A percentile compares a stretch with the other conserved stretches of the same genome.
Evolutionary conservation across 192 early-diverging fungal genomes (phyloP).

Genomic region (Coemansia biformis): DNA sequence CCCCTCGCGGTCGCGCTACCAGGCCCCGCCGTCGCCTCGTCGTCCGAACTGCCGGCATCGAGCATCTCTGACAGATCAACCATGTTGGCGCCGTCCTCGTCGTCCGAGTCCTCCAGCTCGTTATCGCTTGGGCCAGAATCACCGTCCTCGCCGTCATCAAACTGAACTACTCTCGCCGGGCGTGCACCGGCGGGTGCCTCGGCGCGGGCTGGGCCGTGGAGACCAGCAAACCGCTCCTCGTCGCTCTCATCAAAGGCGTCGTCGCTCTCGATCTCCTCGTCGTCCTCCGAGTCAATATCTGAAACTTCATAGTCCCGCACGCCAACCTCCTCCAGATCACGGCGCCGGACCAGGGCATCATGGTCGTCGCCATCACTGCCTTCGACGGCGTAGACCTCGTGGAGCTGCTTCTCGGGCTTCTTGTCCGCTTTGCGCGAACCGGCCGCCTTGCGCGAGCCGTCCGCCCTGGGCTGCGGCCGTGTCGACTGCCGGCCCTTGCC

Average conservation of each 20-base stretch:
- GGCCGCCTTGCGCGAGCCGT: conserved; percentile 1
- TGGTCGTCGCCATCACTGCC: conserved; percentile 7
- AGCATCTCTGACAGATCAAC: conserved; percentile 66
- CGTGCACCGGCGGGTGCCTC: too few relatives aligned
- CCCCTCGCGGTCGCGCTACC: too few relatives aligned
- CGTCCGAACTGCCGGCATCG: conserved; percentile 21
- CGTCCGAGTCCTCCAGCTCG: conserved; percentile 41
- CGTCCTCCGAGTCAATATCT: conserved; percentile 77
- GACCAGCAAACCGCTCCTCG: conserved; percentile 72
- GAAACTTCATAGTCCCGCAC: conserved; percentile 63
- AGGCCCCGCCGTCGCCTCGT: conserved; percentile 4
- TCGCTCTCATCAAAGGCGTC: conserved; percentile 82
- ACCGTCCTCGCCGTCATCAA: conserved; percentile 20
- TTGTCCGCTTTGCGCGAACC: background rate
- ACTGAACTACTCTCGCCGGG: background rate
- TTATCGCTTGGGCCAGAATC: conserved; percentile 12
- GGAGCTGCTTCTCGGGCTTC: background rate
- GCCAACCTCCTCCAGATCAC: conserved; percentile 24
- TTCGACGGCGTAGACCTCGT: conserved; percentile 15
- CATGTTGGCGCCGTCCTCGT: conserved; percentile 47
- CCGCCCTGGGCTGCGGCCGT: background rate
- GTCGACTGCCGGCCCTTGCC: background rate
- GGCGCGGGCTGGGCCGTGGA: conserved; percentile 6
- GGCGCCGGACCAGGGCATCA: conserved; percentile 8
- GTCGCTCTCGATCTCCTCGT: conserved; percentile 92